A percentile compares a stretch with the other conserved stretches of the same genome.
Evolutionary conservation across 345 rosid species (phyloP).

Genomic region (Litchi chinensis): DNA sequence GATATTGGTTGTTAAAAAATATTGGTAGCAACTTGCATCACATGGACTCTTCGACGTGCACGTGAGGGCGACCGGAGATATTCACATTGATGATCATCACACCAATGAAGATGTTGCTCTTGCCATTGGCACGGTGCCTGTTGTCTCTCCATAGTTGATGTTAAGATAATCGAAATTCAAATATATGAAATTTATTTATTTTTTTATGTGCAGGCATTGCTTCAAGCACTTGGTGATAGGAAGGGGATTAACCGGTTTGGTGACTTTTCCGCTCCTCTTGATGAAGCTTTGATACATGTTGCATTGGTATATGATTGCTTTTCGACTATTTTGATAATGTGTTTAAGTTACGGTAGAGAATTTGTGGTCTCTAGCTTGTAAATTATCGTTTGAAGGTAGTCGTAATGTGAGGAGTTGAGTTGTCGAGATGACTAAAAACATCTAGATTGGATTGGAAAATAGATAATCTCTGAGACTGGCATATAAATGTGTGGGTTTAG

Average conservation of each 20-base stretch:
- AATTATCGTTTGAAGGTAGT: not conserved
- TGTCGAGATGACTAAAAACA: not conserved
- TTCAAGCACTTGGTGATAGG: constrained; percentile 89
- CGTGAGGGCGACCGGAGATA: constrained; percentile 85
- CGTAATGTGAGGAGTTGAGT: not conserved
- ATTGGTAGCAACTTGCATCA: constrained; percentile 84
- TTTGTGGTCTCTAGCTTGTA: not conserved
- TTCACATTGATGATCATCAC: constrained; percentile 95
- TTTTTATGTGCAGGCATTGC: constrained; percentile 56
- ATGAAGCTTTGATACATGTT: constrained; percentile 87
- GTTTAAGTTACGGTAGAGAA: not conserved
- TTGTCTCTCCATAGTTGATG: not conserved
- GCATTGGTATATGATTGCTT: constrained; percentile 58
- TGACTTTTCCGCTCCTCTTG: constrained; percentile 92
- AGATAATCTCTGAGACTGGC: not conserved
- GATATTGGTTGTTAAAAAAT: not conserved
- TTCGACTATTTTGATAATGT: not conserved
- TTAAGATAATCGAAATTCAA: not conserved
- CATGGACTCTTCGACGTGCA: constrained; percentile 91
- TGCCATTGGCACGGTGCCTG: constrained; percentile 80
- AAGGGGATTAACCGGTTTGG: constrained; percentile 93
- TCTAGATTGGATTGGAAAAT: not conserved
- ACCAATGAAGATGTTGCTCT: constrained; percentile 92
- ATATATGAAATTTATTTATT: too few species aligned
- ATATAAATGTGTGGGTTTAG: not conserved